Base-by-base conservation (phyloP, 208 protist genomes). In the Trichomonas gallinae region DNA sequence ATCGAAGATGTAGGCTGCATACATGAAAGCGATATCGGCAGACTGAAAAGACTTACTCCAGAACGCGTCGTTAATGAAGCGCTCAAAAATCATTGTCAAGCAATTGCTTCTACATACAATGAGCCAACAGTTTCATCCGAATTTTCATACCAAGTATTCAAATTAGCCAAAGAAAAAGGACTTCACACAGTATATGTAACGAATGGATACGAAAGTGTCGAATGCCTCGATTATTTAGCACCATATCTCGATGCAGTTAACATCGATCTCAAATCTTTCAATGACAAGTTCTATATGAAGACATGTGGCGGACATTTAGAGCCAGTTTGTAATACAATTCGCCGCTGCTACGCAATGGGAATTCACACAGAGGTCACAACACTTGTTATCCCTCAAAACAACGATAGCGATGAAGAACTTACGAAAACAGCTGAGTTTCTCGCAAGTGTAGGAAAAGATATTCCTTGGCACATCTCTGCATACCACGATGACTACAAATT, bases 401-500 rank as follows among this genome's bases (percentile, higher is more conserved):
- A 93, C 45, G 87, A 93, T 38, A 93, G 87, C 15, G 44, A 93
- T 58, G 40, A 48, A 38, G 87, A 93, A 93, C 23, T 93, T 38
- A n/a, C 11, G 51, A 42, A 48, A 9, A 17, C 9, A 58, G 87
- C 44, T 38, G 21, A 51, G 0, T 93, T 93, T 15, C 3, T 93
- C 8, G 40, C 87, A 26, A 31, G 26, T 51, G 31, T 93, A 15
- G 87, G 44, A n/a, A 93, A 93, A 93, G 26, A 93, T 38, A 93
- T 93, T 51, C 26, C n/a, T 26, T 93, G 87, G 87, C 87, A 93
- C 26, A 6, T 93, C 38, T 93, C 87, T 38, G 87, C 87, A 13
- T 93, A 93, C 51, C 87, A 93, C 45, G 87, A 93, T 93, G 87
- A 93, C 17, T 93, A 93, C 45, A 48, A 93, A 11, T 93, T 93